Evolutionary conservation across 2,329 filamentous ascomycete genomes (phyloP), one percentile per base, ranked within the genome.

Genomic region (Lecanicillium sp.): DNA sequence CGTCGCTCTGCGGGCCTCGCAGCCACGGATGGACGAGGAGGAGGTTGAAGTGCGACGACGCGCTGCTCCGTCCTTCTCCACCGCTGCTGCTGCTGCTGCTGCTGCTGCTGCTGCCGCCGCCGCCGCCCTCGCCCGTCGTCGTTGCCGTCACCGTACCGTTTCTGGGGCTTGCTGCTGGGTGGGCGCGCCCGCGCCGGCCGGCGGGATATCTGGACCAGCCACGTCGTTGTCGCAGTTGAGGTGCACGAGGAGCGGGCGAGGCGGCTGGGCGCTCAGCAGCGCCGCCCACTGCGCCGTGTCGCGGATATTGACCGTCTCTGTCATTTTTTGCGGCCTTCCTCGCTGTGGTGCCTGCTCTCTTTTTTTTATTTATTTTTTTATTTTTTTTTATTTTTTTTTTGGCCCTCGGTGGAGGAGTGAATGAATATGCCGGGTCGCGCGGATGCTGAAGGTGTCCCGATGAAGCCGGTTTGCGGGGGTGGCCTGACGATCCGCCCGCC

Each of bases 21-120:
- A 86, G 68, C 82, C 82, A 86, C 0, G 81, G 81, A 57, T 85
- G 81, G 36, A 86, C 71, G 17, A 86, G 62, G 17, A 86, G 63
- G 42, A 86, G 69, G 57, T 85, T 84, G 68, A 76, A 84, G 55
- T 77, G 81, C 15, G 68, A 65, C 15, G 74, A 71, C 6, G 65
- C 64, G n/a, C 9, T 12, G 37, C 63, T 8, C 8, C 27, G 8
- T 14, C 14, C 27, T 30, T 30, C 27, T 30, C 8, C 14, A 30
- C 14, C 27, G 27, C 8, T 8, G 14, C 27, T 30, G 14, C 8
- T 14, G 14, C 27, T 30, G 27, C 27, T 30, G 27, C 14, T 8
- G 35, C 7, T 23, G 21, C 7, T 7, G 23, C 19, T 21, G 37
- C 23, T 5, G 20, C 6, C 19, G 15, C 2, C 15, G 21, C 4